Evolutionary conservation across 2,329 filamentous ascomycete species (phyloP), one percentile per base, ranked within the genome.

Genomic region (Alternaria gansuensis): DNA sequence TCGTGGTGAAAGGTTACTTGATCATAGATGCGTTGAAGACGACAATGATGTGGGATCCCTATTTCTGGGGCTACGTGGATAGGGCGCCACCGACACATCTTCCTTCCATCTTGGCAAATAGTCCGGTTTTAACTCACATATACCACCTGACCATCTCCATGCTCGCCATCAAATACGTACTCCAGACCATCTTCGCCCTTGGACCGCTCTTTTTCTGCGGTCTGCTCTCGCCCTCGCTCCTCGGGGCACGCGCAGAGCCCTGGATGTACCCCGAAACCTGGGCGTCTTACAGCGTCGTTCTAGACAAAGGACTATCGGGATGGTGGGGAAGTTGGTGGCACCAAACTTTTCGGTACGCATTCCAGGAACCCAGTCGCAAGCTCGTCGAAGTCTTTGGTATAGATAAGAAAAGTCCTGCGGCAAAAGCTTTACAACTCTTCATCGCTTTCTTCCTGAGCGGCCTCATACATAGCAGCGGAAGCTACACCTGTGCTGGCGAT

Each of bases 311-410:
- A 0, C 81, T 97, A 2, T 83, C 85, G 0, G 93, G 93, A 0
- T 90, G 89, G 78, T 98, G 94, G 94, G 88, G 90, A 43, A 83
- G 82, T 23, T 94, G 88, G 84, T 97, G 94, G 94, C 94, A 98
- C 76, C 93, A 97, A 77, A 88, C 89, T 3, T 96, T 97, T 79
- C 89, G 93, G 0, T 84, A 87, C 54, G 87, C 86, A 2, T 93
- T 94, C 71, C 78, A 85, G 37, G 84, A 87, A 4, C 88, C 89
- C 0, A 79, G 83, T 0, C 76, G 75, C 2, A 85, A 80, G 68
- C 67, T 89, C 0, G 65, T 79, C 24, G 60, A 69, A 13, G 4
- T 53, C 0, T 26, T 77, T 3, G 62, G 70, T 0, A 59, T 79
- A 56, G 62, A 79, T 4, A 68, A 64, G 28, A 73, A 66, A 9